These are phyloP conservation scores for Peniophora sp. DNA, from an alignment of 1,284 basidiomycete genomes.

Conservation along the genomic window DNA sequence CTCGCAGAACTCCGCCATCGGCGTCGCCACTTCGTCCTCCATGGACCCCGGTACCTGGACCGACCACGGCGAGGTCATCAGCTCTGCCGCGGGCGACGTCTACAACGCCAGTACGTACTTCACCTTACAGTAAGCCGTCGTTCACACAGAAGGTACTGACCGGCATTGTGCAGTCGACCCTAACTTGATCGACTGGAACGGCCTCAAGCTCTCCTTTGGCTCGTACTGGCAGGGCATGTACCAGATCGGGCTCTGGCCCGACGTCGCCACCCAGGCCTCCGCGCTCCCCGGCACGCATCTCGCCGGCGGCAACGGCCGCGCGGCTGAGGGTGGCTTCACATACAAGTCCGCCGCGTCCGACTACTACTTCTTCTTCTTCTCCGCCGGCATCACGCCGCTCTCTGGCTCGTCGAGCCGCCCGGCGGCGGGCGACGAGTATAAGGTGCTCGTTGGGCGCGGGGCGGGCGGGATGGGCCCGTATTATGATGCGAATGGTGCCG, in stretches of 20 bases:
- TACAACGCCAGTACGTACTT: slow-evolving; percentile 21
- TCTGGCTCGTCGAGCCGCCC: not conserved
- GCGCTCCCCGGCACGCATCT: not conserved
- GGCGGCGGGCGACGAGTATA: not conserved
- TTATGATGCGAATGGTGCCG: slow-evolving; percentile 16
- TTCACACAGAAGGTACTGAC: no score
- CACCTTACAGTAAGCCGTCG: not conserved
- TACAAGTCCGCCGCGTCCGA: not conserved
- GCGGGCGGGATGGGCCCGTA: slow-evolving; percentile 22
- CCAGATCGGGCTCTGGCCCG: not conserved
- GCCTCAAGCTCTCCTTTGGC: not conserved
- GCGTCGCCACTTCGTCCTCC: slow-evolving; percentile 23
- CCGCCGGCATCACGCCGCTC: not conserved
- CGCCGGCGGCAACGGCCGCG: not conserved
- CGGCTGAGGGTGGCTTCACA: not conserved
- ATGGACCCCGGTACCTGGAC: slow-evolving; percentile 28
- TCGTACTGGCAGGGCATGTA: not conserved
- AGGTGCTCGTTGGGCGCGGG: slow-evolving; percentile 23
- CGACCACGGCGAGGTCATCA: slow-evolving; percentile 25
- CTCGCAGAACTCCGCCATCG: slow-evolving; percentile 26
- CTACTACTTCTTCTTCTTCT: slow-evolving; percentile 1
- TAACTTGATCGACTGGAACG: slow-evolving; percentile 2
- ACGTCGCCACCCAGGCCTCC: not conserved
- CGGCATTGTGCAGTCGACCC: slow-evolving; percentile 1
- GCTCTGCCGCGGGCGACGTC: slow-evolving; percentile 17